These are phyloP conservation scores for Borealophlyctis nickersoniae DNA, from an alignment of 192 early-diverging fungal genomes.

Conservation along the genomic window DNA sequence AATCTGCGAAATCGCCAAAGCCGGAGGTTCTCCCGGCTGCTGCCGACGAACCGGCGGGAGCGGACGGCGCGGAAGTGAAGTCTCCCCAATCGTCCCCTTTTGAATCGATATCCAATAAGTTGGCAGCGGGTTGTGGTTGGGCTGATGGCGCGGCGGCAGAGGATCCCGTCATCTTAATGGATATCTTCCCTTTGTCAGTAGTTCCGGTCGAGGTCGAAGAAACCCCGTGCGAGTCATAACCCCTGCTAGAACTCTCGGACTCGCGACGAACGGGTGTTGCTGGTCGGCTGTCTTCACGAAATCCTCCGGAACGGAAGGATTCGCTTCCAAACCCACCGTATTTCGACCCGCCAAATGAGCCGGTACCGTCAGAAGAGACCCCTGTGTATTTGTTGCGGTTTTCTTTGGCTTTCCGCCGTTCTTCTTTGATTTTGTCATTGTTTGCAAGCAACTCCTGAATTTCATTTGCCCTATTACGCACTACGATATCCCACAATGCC, in stretches of 20 bases:
- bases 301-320: slow-evolving; percentile 19
- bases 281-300: slow-evolving; percentile 1
- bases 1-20: slow-evolving; percentile 30
- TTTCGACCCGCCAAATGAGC: slow-evolving; percentile 34
- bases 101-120: slow-evolving; percentile 61
- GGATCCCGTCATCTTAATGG: background rate
- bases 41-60: background rate
- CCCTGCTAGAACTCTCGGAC: no score
- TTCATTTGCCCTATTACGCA: slow-evolving; percentile 86
- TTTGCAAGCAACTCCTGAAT: slow-evolving; percentile 77
- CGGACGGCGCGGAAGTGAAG: slow-evolving; percentile 38
- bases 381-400: slow-evolving; percentile 88
- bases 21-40: background rate
- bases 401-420: slow-evolving; percentile 84
- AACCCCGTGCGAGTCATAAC: no score
- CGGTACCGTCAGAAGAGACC: slow-evolving; percentile 45
- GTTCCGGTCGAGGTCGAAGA: no score
- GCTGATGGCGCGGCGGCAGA: background rate
- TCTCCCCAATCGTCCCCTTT: slow-evolving; percentile 75
- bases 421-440: slow-evolving; percentile 73
- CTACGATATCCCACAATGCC: no score
- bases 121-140: background rate
- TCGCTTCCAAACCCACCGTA: slow-evolving; percentile 69
- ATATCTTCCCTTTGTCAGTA: no score
- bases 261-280: background rate